Conservation (phyloP, 2,329 filamentous ascomycete species). For the Pyrenophora tritici-repentis region DNA sequence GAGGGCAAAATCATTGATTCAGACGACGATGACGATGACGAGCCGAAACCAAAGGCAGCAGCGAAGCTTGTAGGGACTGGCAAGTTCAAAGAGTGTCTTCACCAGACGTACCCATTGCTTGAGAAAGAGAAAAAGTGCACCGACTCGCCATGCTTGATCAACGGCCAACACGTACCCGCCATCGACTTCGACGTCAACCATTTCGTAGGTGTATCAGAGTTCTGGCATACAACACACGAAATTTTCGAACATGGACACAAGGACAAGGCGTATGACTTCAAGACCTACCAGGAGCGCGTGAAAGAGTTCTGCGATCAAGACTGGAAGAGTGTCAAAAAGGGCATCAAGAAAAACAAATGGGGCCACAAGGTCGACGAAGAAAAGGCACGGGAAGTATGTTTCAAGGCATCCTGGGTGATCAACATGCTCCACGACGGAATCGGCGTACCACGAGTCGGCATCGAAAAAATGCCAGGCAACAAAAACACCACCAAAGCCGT, state of each 20-base stretch:
- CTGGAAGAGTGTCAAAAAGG: constrained; percentile 76
- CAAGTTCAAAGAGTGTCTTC: constrained; percentile 81
- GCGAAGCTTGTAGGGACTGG: constrained; percentile 79
- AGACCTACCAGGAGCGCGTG: constrained; percentile 85
- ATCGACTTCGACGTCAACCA: constrained; percentile 98
- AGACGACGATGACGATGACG: constrained; percentile 47
- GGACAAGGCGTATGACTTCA: constrained; percentile 83
- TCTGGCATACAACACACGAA: constrained; percentile 97
- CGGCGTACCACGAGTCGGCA: constrained; percentile 81
- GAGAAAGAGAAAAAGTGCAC: constrained; percentile 86
- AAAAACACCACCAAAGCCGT: constrained; percentile 76
- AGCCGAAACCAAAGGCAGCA: constrained; percentile 17
- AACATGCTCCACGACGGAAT: constrained; percentile 96
- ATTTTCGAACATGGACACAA: constrained; percentile 81
- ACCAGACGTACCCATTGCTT: constrained; percentile 79
- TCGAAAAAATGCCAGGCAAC: constrained; percentile 65
- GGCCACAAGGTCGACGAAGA: constrained; percentile 74
- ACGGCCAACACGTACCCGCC: constrained; percentile 88
- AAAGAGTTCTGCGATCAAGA: constrained; percentile 81
- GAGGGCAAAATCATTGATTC: constrained; percentile 65
- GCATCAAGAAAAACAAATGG: constrained; percentile 68
- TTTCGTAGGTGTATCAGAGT: constrained; percentile 96
- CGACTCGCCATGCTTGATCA: constrained; percentile 83
- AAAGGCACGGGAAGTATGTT: constrained; percentile 85
- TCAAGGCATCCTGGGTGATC: constrained; percentile 98